phyloP scores from a whole-genome alignment of 129 eudicot genomes.

The Dittrichia graveolens region DNA sequence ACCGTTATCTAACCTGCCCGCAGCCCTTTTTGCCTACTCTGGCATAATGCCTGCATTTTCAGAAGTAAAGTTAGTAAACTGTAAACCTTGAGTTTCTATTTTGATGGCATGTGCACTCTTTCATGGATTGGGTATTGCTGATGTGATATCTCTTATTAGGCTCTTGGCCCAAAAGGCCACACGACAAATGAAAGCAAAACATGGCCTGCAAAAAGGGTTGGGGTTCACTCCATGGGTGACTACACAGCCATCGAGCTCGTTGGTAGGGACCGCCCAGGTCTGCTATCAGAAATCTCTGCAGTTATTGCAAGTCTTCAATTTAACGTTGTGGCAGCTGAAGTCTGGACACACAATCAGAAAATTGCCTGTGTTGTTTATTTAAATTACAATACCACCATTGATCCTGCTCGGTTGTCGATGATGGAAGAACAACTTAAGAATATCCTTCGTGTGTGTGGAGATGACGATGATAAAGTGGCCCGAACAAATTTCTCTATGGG shows the following conservation, averaged over 20 bases:
- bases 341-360: slow-evolving; percentile 81
- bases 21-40: no score
- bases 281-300: slow-evolving; percentile 78
- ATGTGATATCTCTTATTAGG: slow-evolving; percentile 43
- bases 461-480: slow-evolving; percentile 60
- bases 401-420: slow-evolving; percentile 55
- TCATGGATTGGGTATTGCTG: not conserved
- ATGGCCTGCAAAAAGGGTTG: slow-evolving; percentile 65
- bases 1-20: no score
- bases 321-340: slow-evolving; percentile 80
- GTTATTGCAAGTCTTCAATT: slow-evolving; percentile 70
- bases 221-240: slow-evolving; percentile 69
- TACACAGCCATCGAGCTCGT: slow-evolving; percentile 78
- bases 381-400: slow-evolving; percentile 57
- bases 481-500: slow-evolving; percentile 66
- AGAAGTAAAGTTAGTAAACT: no score
- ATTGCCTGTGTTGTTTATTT: slow-evolving; percentile 82
- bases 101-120: no score
- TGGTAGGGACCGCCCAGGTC: slow-evolving; percentile 93
- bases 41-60: no score
- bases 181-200: slow-evolving; percentile 52
- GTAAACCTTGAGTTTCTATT: no score
- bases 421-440: slow-evolving; percentile 84
- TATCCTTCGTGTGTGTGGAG: slow-evolving; percentile 62
- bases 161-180: slow-evolving; percentile 73